These are phyloP conservation scores for Metarhizium rileyi DNA, from an alignment of 2,329 filamentous ascomycete species.

Conservation along the genomic window DNA sequence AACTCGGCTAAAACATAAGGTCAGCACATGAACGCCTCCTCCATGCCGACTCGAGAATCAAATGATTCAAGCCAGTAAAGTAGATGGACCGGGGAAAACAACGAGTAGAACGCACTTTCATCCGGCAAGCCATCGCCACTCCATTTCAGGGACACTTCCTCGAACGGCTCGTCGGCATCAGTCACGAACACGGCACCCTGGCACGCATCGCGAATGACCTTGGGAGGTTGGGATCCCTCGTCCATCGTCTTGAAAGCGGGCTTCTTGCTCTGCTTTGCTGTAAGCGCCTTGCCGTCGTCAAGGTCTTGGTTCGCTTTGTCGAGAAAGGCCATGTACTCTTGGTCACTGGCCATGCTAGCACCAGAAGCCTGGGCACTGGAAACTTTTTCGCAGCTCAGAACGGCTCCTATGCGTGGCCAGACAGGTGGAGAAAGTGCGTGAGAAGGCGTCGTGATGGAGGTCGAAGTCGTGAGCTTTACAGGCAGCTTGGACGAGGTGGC, in stretches of 20 bases:
- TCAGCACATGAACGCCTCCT: background rate
- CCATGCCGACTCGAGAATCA: background rate
- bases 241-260: slow-evolving; percentile 42
- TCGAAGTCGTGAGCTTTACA: background rate
- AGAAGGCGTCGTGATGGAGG: background rate
- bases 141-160: slow-evolving; percentile 61
- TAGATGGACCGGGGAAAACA: background rate
- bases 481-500: background rate
- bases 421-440: background rate
- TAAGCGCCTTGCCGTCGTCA: slow-evolving; percentile 32
- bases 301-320: slow-evolving; percentile 79
- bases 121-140: slow-evolving; percentile 44
- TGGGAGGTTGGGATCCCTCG: slow-evolving; percentile 49
- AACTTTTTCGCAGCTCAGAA: slow-evolving; percentile 11
- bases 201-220: slow-evolving; percentile 38
- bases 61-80: background rate
- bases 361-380: background rate
- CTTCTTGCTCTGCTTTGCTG: slow-evolving; percentile 11
- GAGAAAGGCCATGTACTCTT: slow-evolving; percentile 75
- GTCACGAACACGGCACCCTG: slow-evolving; percentile 59
- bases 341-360: slow-evolving; percentile 59
- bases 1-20: slow-evolving; percentile 52
- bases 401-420: background rate
- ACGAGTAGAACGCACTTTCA: slow-evolving; percentile 40
- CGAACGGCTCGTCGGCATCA: slow-evolving; percentile 80